Percentiles rank a stretch among this genome's conserved stretches.
Conservation (phyloP, 352 stramenopile genomes). For the Globisporangium uncinulatum region DNA sequence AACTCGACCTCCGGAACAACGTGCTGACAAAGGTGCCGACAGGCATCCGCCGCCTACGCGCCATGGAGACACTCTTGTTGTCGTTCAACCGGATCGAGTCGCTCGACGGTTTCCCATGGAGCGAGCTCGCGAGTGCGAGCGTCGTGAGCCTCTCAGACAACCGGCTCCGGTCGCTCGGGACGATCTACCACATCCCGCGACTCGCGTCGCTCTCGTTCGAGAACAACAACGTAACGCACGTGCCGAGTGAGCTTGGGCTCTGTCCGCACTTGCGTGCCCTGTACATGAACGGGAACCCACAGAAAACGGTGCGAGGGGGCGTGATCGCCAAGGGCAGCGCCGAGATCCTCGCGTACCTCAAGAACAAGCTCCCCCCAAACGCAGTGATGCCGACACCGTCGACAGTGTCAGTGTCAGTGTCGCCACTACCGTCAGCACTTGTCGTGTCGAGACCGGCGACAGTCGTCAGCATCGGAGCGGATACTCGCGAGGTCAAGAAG, state of each 20-base stretch:
- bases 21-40: conserved; percentile 32
- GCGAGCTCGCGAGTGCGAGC: conserved; percentile 30
- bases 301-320: conserved; percentile 66
- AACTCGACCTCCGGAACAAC: conserved; percentile 78
- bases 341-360: conserved; percentile 69
- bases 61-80: conserved; percentile 59
- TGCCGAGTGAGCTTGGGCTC: conserved; percentile 62
- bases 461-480: not conserved
- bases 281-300: conserved; percentile 83
- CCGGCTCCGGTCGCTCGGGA: conserved; percentile 56
- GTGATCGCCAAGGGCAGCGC: conserved; percentile 74
- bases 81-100: conserved; percentile 69
- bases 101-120: conserved; percentile 62
- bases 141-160: conserved; percentile 78
- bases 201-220: conserved; percentile 75
- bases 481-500: not conserved
- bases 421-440: not conserved
- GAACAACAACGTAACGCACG: conserved; percentile 72
- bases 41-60: conserved; percentile 25
- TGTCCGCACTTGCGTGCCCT: conserved; percentile 59
- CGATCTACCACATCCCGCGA: conserved; percentile 48
- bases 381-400: conserved; percentile 16
- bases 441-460: not conserved
- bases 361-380: conserved; percentile 66
- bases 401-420: not conserved